These are phyloP conservation scores for Fragilaria radians DNA, from an alignment of 108 stramenopile species.

Conservation along the genomic window DNA sequence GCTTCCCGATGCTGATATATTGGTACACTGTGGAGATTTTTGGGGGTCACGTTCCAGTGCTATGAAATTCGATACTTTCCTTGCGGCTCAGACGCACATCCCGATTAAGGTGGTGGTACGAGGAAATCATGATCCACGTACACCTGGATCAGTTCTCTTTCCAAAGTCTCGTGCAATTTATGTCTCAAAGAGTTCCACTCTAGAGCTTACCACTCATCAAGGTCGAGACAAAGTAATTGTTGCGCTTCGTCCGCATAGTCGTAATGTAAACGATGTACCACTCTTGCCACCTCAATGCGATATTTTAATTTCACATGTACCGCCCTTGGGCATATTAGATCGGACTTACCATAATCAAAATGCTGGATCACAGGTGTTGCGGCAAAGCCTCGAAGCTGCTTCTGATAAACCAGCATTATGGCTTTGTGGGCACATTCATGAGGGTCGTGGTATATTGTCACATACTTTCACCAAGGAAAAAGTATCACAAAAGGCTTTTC, in stretches of 20 bases:
- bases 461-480: constrained; percentile 21
- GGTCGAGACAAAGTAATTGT: constrained; percentile 20
- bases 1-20: constrained; percentile 55
- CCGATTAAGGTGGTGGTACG: constrained; percentile 59
- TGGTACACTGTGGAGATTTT: constrained; percentile 76
- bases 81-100: constrained; percentile 51
- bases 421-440: constrained; percentile 78
- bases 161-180: constrained; percentile 52
- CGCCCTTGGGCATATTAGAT: constrained; percentile 56
- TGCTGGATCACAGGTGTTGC: constrained; percentile 46
- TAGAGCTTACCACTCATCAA: too few species aligned
- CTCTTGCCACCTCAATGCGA: constrained; percentile 42
- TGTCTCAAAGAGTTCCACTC: constrained; percentile 25
- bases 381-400: constrained; percentile 24
- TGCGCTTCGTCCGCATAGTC: constrained; percentile 40
- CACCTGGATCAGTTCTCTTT: too few species aligned
- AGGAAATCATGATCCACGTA: constrained; percentile 82
- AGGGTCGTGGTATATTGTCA: constrained; percentile 42
- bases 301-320: constrained; percentile 58
- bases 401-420: constrained; percentile 43
- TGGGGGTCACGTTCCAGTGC: constrained; percentile 19
- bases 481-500: too few species aligned
- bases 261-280: constrained; percentile 18
- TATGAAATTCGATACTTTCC: constrained; percentile 58
- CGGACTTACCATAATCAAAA: constrained; percentile 39